Base-by-base conservation (phyloP, 1,284 basidiomycete genomes). In the Lignosus rhinocerotis region DNA sequence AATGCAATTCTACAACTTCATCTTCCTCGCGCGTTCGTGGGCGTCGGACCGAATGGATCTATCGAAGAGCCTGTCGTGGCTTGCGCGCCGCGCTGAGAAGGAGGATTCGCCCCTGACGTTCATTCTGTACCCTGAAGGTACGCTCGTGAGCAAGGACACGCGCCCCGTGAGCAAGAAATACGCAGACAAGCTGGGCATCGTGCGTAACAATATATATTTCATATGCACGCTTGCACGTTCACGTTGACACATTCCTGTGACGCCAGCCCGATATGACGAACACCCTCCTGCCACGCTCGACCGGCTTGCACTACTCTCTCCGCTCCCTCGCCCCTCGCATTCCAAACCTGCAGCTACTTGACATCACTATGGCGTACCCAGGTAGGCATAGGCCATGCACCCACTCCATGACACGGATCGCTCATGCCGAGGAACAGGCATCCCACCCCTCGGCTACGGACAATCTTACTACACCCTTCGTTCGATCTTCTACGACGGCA, bases 1-100 rank as follows among this genome's bases (percentile, higher is more conserved):
- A 55, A 94, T 94, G 95, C 93, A 91, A 81, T 87, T 95, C 76
- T 97, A 88, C 75, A 81, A 86, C 55, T 98, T 98, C 75, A 93
- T 97, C 66, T 93, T 93, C 75, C 81, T 96, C 47, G 85, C 86
- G 36, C 87, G 93, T 36, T 93, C 89, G 16, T 96, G 94, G 94
- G 88, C 89, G 1, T 85, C 88, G 21, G 94, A 96, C 72, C 81
- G 85, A 54, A 69, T 80, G 9, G 80, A 86, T 59, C 79, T 96
- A 48, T 82, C 80, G 31, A 75, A 75, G 30, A 79, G 80, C 66
- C 82, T 88, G 42, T 82, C 83, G 4, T 80, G 76, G 50, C 73
- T 88, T 46, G 87, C 83, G 5, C 78, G 77, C 55, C 80, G 80
- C 34, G 85, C 86, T 12, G 83, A 88, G 66, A 76, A 80, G 52